Conservation (phyloP, 2,329 filamentous ascomycete species). For the Aspergillus pseudoviridinutans region DNA sequence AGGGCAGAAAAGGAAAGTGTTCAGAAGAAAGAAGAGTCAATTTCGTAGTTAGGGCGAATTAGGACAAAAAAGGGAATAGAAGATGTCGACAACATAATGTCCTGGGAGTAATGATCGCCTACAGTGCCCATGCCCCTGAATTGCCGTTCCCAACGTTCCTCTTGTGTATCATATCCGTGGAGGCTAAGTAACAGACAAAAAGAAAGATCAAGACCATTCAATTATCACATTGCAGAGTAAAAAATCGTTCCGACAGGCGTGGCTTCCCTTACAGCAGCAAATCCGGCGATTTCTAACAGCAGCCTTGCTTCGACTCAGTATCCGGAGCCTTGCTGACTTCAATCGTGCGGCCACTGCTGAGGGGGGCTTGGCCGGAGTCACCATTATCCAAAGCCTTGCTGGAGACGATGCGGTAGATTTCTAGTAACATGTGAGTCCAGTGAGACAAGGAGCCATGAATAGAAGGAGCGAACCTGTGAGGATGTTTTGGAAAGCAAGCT, state of each 20-base stretch:
- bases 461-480: constrained; percentile 70
- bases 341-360: constrained; percentile 73
- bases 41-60: constrained; percentile 19
- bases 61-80: constrained; percentile 13
- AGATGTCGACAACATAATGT: constrained; percentile 14
- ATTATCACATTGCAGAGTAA: constrained; percentile 38
- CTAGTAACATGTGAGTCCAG: constrained; percentile 44
- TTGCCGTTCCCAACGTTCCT: constrained; percentile 27
- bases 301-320: constrained; percentile 63
- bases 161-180: constrained; percentile 32
- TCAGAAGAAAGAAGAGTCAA: constrained; percentile 18
- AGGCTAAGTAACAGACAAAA: constrained; percentile 33
- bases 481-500: constrained; percentile 99
- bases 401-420: constrained; percentile 99
- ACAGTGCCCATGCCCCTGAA: constrained; percentile 22
- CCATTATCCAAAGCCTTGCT: constrained; percentile 94
- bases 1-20: constrained; percentile 1
- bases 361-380: constrained; percentile 73
- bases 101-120: constrained; percentile 16
- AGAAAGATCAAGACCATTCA: constrained; percentile 35
- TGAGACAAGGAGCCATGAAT: constrained; percentile 5
- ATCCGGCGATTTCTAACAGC: constrained; percentile 31
- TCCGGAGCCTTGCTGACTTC: constrained; percentile 83
- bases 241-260: constrained; percentile 32
- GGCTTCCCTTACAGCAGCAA: constrained; percentile 18